A percentile compares a stretch with the other conserved stretches of the same genome.
Evolutionary conservation across 768 basidiomycete species (phyloP).

Genomic region (Tremella yokohamensis): DNA sequence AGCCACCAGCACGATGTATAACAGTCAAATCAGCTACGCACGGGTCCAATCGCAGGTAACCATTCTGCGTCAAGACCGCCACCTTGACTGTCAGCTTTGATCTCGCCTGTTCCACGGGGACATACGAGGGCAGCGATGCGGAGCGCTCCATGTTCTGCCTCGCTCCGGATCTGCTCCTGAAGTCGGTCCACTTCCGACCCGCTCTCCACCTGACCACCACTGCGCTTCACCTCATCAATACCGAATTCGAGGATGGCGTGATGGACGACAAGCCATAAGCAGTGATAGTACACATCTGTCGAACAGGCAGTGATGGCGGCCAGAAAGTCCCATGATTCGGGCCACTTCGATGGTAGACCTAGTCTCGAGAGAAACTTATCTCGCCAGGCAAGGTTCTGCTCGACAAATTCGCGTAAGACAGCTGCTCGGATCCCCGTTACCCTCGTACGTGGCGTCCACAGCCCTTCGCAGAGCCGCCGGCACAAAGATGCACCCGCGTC

Average conservation of each 20-base stretch:
- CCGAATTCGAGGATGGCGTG: constrained; percentile 81
- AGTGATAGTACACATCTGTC: constrained; percentile 64
- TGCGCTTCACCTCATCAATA: constrained; percentile 58
- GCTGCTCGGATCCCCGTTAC: constrained; percentile 72
- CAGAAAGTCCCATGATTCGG: constrained; percentile 85
- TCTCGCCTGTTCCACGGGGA: constrained; percentile 18
- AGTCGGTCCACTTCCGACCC: constrained; percentile 62
- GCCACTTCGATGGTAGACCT: constrained; percentile 80
- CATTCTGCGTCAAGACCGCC: constrained; percentile 77
- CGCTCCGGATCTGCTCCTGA: constrained; percentile 52
- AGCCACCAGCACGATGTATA: not conserved
- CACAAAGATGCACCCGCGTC: constrained; percentile 79
- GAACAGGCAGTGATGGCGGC: constrained; percentile 63
- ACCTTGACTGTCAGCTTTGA: constrained; percentile 54
- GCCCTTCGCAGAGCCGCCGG: constrained; percentile 71
- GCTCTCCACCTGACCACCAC: constrained; percentile 54
- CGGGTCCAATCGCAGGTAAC: constrained; percentile 61
- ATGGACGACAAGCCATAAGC: constrained; percentile 83
- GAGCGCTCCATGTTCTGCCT: constrained; percentile 77
- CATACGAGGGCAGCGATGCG: constrained; percentile 82
- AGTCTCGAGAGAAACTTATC: constrained; percentile 70
- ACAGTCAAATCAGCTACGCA: constrained; percentile 15
- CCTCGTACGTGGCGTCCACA: constrained; percentile 76
- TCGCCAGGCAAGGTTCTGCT: constrained; percentile 66
- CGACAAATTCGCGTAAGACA: constrained; percentile 60